Percentiles rank a stretch among this genome's conserved stretches.
Evolutionary conservation across 768 basidiomycete species (phyloP).

Genomic region (Crucibulum laeve): DNA sequence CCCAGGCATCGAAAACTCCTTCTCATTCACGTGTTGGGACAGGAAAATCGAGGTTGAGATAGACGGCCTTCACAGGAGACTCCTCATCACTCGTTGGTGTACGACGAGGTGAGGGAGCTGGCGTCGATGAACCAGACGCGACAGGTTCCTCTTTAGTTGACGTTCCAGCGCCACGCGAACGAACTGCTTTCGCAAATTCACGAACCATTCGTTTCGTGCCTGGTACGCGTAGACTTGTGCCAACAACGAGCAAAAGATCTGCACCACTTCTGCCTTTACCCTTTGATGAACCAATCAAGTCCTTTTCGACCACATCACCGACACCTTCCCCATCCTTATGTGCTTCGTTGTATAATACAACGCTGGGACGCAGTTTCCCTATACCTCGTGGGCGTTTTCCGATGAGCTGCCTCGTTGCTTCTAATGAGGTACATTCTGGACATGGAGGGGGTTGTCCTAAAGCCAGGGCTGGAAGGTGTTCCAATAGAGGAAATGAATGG

Average conservation of each 20-base stretch:
- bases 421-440: constrained; percentile 70
- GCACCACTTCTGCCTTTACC: constrained; percentile 69
- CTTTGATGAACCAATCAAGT: constrained; percentile 67
- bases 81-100: constrained; percentile 43
- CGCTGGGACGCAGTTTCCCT: constrained; percentile 78
- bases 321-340: constrained; percentile 87
- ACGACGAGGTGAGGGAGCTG: constrained; percentile 46
- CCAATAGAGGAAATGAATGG: constrained; percentile 60
- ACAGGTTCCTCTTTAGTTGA: constrained; percentile 24
- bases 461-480: constrained; percentile 56
- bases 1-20: constrained; percentile 85
- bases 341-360: constrained; percentile 87
- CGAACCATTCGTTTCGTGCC: constrained; percentile 91
- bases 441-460: constrained; percentile 69
- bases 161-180: constrained; percentile 38
- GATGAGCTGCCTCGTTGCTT: constrained; percentile 63
- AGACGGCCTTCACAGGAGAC: constrained; percentile 61
- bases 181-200: constrained; percentile 79
- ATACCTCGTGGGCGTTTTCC: constrained; percentile 79
- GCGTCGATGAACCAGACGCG: constrained; percentile 29
- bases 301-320: constrained; percentile 77
- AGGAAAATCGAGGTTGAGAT: constrained; percentile 85
- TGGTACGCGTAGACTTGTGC: constrained; percentile 84
- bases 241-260: constrained; percentile 84
- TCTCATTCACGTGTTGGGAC: constrained; percentile 85